Conservation (phyloP, 495 filamentous ascomycete species). For the Terfezia claveryi region DNA sequence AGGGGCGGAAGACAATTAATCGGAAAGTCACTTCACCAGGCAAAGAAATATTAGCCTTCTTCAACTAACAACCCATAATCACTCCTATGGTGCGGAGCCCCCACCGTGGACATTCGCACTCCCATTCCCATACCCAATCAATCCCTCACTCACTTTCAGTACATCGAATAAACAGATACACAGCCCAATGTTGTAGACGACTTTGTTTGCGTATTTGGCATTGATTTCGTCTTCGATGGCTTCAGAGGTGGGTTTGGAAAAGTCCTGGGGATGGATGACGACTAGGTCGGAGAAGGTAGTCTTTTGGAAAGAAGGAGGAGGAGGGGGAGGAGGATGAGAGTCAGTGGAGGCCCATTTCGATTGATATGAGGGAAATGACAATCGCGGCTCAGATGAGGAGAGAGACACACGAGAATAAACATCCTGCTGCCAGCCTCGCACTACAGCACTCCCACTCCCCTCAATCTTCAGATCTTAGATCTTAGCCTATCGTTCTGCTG, state of each 20-base stretch:
- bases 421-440: too few species aligned
- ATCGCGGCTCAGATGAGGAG: too few species aligned
- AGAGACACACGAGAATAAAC: too few species aligned
- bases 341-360: neutral
- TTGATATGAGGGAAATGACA: too few species aligned
- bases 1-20: slow-evolving; percentile 81
- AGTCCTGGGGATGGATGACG: slow-evolving; percentile 69
- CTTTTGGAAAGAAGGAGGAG: slow-evolving; percentile 20
- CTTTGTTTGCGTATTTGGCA: slow-evolving; percentile 84
- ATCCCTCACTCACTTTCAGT: slow-evolving; percentile 63
- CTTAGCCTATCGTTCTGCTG: too few species aligned
- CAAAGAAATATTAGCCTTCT: slow-evolving; percentile 1
- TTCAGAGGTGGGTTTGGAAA: slow-evolving; percentile 49
- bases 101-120: slow-evolving; percentile 78
- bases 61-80: neutral
- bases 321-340: slow-evolving; percentile 22
- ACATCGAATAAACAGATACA: slow-evolving; percentile 84
- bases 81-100: neutral
- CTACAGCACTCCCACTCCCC: too few species aligned
- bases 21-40: slow-evolving; percentile 55
- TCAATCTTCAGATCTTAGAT: too few species aligned
- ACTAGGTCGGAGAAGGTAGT: slow-evolving; percentile 63
- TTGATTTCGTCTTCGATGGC: slow-evolving; percentile 90
- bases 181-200: slow-evolving; percentile 53
- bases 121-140: slow-evolving; percentile 76